Conservation (phyloP, 1,284 basidiomycete species). For the Takashimella koratensis region DNA sequence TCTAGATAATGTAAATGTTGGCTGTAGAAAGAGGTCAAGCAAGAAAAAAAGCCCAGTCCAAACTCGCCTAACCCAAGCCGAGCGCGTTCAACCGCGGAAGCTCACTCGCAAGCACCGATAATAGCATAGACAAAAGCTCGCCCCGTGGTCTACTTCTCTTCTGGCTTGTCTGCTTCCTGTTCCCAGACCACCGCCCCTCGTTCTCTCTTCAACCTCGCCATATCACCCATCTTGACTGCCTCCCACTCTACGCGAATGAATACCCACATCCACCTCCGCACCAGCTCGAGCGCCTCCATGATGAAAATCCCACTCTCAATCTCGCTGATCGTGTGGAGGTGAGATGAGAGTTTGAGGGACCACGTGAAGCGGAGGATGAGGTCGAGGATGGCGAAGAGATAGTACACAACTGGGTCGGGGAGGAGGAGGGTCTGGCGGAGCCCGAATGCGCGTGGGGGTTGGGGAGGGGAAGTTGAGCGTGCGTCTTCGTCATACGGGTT, state of each 20-base stretch:
- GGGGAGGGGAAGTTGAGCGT: constrained; percentile 7
- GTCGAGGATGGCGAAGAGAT: constrained; percentile 76
- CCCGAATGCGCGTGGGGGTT: constrained; percentile 54
- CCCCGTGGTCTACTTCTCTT: too few relatives aligned
- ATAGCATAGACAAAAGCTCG: too few relatives aligned
- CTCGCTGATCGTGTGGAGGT: constrained; percentile 77
- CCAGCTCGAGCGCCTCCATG: constrained; percentile 84
- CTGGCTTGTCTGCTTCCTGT: constrained; percentile 5
- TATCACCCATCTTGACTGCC: constrained; percentile 59
- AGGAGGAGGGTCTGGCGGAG: constrained; percentile 68
- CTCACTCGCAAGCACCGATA: too few relatives aligned
- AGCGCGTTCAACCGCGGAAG: too few relatives aligned
- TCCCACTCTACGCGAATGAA: constrained; percentile 97
- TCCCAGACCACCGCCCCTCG: constrained; percentile 16
- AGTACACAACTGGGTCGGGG: constrained; percentile 74
- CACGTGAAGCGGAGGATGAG: constrained; percentile 89
- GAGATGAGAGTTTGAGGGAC: constrained; percentile 85
- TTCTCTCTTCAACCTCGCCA: constrained; percentile 20
- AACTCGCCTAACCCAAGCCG: too few relatives aligned
- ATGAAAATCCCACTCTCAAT: constrained; percentile 81
- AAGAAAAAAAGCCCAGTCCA: too few relatives aligned
- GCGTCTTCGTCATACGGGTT: constrained; percentile 6
- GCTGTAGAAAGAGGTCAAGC: too few relatives aligned
- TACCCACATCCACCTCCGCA: constrained; percentile 93
- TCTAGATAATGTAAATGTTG: too few relatives aligned